A percentile compares a stretch with the other conserved stretches of the same genome.
Evolutionary conservation across 805 yeast species (phyloP).

Genomic region (Wickerhamiella sergipiensis): DNA sequence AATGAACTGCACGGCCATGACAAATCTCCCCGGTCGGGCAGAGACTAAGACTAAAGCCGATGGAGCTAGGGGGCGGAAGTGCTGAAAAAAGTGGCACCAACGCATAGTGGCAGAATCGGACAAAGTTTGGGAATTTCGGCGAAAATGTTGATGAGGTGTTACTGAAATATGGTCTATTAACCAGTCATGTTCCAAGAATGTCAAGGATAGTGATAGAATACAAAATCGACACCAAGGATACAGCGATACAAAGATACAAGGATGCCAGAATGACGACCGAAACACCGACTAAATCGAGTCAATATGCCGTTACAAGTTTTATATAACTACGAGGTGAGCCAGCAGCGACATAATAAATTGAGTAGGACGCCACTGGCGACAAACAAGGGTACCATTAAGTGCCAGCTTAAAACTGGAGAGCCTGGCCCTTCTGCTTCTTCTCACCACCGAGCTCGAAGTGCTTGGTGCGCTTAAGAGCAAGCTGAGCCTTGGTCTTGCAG

Average conservation of each 20-base stretch:
- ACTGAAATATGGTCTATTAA: too few species aligned
- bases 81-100: not conserved
- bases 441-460: slow-evolving; percentile 99
- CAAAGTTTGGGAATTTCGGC: too few species aligned
- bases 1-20: slow-evolving; percentile 69
- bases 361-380: not conserved
- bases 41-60: not conserved
- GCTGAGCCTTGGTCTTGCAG: slow-evolving; percentile 98
- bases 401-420: slow-evolving; percentile 80
- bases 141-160: too few species aligned
- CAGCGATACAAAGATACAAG: too few species aligned
- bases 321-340: slow-evolving; percentile 4
- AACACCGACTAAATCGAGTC: not conserved
- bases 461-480: slow-evolving; percentile 98
- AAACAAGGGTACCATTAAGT: not conserved
- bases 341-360: not conserved
- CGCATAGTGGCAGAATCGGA: not conserved
- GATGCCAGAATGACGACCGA: too few species aligned
- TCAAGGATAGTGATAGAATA: too few species aligned
- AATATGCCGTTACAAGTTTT: slow-evolving; percentile 1
- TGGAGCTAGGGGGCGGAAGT: not conserved
- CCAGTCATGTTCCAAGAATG: too few species aligned
- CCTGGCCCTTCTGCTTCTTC: slow-evolving; percentile 99
- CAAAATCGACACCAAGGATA: too few species aligned
- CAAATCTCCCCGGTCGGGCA: not conserved